Evolutionary conservation across 2,329 filamentous ascomycete species (phyloP).

Genomic region (Aureobasidium sp.): DNA sequence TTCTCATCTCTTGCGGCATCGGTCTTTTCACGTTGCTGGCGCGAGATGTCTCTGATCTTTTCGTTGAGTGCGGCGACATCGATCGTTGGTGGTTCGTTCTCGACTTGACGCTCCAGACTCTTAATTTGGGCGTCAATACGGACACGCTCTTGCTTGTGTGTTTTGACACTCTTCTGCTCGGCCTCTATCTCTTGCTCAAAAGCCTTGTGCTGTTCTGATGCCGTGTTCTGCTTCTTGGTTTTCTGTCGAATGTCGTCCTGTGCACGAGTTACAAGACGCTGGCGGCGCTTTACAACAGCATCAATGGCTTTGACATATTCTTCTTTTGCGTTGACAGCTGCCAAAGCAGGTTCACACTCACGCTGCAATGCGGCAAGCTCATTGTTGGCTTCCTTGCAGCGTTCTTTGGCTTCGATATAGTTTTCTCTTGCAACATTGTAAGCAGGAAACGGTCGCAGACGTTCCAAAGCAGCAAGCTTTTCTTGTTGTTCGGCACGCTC

Average conservation of each 20-base stretch:
- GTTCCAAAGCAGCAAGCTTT: slow-evolving; percentile 58
- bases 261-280: slow-evolving; percentile 41
- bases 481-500: slow-evolving; percentile 65
- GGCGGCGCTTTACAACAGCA: slow-evolving; percentile 49
- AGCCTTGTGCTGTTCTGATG: slow-evolving; percentile 32
- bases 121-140: slow-evolving; percentile 47
- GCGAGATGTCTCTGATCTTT: slow-evolving; percentile 56
- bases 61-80: slow-evolving; percentile 65
- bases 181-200: slow-evolving; percentile 33
- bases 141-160: slow-evolving; percentile 26
- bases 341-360: slow-evolving; percentile 59
- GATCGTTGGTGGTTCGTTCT: slow-evolving; percentile 59
- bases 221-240: slow-evolving; percentile 32
- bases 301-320: slow-evolving; percentile 56
- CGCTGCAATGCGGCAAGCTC: slow-evolving; percentile 56
- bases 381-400: slow-evolving; percentile 47
- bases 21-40: slow-evolving; percentile 39
- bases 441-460: slow-evolving; percentile 57
- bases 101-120: slow-evolving; percentile 55
- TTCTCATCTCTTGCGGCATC: slow-evolving; percentile 33
- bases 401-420: slow-evolving; percentile 48
- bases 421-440: slow-evolving; percentile 52
- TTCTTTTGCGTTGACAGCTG: slow-evolving; percentile 63
- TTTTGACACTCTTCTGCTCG: slow-evolving; percentile 37
- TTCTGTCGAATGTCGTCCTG: slow-evolving; percentile 46